Evolutionary conservation across 345 rosid genomes (phyloP), one percentile per base, ranked within the genome.

Genomic region (Cochlearia excelsa): DNA sequence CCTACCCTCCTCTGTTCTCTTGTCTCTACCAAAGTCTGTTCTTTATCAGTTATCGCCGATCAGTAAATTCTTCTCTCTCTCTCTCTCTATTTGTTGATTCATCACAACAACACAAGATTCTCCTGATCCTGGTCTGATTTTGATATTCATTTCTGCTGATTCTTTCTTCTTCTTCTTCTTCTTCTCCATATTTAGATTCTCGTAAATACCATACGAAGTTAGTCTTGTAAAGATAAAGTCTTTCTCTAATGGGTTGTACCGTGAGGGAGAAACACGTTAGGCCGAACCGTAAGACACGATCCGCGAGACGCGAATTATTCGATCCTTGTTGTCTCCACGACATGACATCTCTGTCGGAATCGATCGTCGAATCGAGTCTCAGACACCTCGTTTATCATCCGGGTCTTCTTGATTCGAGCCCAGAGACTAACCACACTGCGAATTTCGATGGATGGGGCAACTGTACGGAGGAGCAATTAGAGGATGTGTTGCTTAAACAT

Each of bases 401-500:
- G 65, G 83, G 79, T 71, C 54, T 70, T 28, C 54, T 74, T 39
- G 87, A 81, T 68, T 71, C 80, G 29, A 23, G 55, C 66, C 78
- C 63, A 31, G 66, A 59, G 68, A 48, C 78, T 31, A 72, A 48
- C 56, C 45, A 73, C 46, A 46, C 37, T 53, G 77, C 61, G 6
- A 71, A 34, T 66, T 55, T 70, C 35, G 87, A 73, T 29, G 85
- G 80, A 9, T 85, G 86, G 92, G 90, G 95, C 56, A 87, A 84
- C 70, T 87, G 92, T 28, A 87, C 95, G 1, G 98, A 84, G 72
- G 95, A 86, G 64, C 90, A 92, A 46, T 70, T 92, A 44, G 93
- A 92, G 77, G 88, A 84, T 38, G 76, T 86, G 26, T 44, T 92
- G 65, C 71, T 86, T 71, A 78, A 75, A 65, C 82, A 79, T 46